Evolutionary conservation across 345 rosid genomes (phyloP), one percentile per base, ranked within the genome.

Genomic region (Microthlaspi erraticum): DNA sequence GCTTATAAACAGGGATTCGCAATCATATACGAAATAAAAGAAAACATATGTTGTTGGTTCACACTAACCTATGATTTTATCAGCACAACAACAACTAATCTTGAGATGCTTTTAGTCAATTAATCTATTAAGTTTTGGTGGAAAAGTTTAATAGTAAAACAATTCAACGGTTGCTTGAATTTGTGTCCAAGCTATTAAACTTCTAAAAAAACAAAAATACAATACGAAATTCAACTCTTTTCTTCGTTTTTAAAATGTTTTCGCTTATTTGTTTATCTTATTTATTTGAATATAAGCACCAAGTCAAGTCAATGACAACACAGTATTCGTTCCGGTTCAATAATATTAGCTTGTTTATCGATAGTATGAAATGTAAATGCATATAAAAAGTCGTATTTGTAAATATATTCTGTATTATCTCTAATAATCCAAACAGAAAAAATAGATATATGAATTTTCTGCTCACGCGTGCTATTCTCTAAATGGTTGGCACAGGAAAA

Each of bases 401-500:
- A 17, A 32, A 53, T 50, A 66, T 74, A 74, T 74, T 50, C 55
- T 33, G 67, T 33, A 55, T 54, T 62, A 76, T 54, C 45, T 52
- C 16, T 5, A 34, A 60, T 14, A 74, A 59, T 41, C 56, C 17
- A 7, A 14, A 14, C 3, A 41, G 1, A 42, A 68, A 44, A 34
- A 23, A 11, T 34, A 19, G 50, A 14, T 23, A 26, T 3, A 50
- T 26, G 19, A 46, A 51, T 10, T 43, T 60, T 36, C 57, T 4
- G 57, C 67, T 67, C 83, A 70, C 76, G 77, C 83, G 85, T 84
- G 85, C 20, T 75, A 64, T 64, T 62, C 72, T 57, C 49, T 73
- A 46, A 71, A 71, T 80, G 81, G 78, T 79, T 79, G 79, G 74
- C 68, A 37, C 20, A 48, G 60, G 48, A 44, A 41, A 43, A 34